Conservation (phyloP, 768 basidiomycete genomes). For the Crassisporium funariophilum region DNA sequence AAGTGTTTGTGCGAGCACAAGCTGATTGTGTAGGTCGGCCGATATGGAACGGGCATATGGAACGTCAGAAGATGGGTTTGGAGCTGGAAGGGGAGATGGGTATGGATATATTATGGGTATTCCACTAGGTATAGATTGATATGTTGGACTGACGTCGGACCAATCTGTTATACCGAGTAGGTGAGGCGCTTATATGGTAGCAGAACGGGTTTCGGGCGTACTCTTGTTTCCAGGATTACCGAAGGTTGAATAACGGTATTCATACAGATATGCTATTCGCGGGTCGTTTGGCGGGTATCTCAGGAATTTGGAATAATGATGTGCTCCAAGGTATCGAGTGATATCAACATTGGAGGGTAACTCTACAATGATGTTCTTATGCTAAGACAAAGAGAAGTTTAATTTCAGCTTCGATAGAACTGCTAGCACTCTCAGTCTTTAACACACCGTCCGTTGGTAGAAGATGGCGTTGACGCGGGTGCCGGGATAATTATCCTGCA, state of each 20-base stretch:
- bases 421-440: no score
- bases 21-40: slow-evolving; percentile 1
- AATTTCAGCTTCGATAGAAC: no score
- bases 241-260: slow-evolving; percentile 29
- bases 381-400: slow-evolving; percentile 15
- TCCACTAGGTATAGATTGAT: slow-evolving; percentile 14
- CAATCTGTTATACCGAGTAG: slow-evolving; percentile 6
- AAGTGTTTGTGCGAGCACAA: no score
- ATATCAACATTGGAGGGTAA: slow-evolving; percentile 30
- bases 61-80: slow-evolving; percentile 2
- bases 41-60: slow-evolving; percentile 11
- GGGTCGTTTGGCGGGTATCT: slow-evolving; percentile 5
- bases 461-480: slow-evolving; percentile 25
- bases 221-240: slow-evolving; percentile 27
- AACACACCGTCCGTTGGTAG: slow-evolving; percentile 33
- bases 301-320: slow-evolving; percentile 25
- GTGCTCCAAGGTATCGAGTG: slow-evolving; percentile 27
- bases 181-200: not conserved
- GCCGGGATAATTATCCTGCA: slow-evolving; percentile 28
- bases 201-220: slow-evolving; percentile 7
- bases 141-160: slow-evolving; percentile 13
- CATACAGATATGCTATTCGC: slow-evolving; percentile 30
- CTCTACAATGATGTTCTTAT: slow-evolving; percentile 32
- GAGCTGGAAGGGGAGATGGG: slow-evolving; percentile 14
- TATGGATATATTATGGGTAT: slow-evolving; percentile 28